These are phyloP conservation scores for Neostapfia colusana DNA, from an alignment of 176 grass and related monocot genomes.

Conservation along the genomic window DNA sequence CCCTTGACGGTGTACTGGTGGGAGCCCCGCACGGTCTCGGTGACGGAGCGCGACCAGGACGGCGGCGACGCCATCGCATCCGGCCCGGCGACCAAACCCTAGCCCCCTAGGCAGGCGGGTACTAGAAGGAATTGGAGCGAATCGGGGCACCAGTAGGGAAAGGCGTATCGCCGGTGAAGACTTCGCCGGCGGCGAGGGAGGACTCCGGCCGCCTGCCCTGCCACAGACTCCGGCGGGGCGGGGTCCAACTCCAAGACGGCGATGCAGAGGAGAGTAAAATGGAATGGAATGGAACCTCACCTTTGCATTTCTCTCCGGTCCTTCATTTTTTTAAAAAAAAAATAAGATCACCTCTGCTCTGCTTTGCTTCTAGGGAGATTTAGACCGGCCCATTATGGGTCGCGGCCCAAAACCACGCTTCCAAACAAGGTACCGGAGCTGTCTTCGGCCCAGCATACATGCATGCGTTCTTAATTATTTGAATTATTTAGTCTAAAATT, in stretches of 20 bases:
- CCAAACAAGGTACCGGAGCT: no score
- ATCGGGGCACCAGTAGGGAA: neutral
- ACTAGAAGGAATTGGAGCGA: neutral
- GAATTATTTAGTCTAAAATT: no score
- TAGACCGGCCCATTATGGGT: no score
- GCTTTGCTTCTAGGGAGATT: no score
- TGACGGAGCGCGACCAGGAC: constrained; percentile 65
- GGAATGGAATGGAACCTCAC: neutral
- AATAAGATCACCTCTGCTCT: no score
- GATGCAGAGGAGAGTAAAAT: neutral
- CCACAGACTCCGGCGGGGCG: neutral
- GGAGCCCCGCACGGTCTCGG: constrained; percentile 69
- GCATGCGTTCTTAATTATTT: no score
- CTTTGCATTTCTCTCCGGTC: neutral
- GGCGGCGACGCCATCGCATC: constrained; percentile 45
- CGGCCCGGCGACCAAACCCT: constrained; percentile 38
- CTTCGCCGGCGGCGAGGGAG: neutral
- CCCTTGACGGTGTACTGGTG: constrained; percentile 79
- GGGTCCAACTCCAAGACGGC: neutral
- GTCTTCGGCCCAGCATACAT: no score
- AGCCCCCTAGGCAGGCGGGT: neutral
- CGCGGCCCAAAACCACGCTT: no score
- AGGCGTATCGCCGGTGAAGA: neutral
- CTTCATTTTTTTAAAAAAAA: no score
- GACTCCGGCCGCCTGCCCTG: neutral